phyloP scores from a whole-genome alignment of 2,329 filamentous ascomycete genomes.

The Fusarium humuli region DNA sequence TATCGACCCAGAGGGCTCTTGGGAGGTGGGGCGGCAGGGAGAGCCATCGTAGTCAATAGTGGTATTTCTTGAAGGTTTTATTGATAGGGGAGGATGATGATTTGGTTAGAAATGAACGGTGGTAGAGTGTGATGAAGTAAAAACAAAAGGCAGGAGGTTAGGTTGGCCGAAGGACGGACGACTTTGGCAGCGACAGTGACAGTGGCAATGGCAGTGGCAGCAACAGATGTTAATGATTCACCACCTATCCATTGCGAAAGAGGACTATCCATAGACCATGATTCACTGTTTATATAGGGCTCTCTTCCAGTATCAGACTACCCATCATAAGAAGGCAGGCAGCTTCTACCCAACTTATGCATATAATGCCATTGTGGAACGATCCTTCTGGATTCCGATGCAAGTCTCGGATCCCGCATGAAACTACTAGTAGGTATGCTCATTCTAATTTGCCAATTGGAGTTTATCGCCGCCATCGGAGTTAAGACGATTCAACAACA shows the following conservation, averaged over 20 bases:
- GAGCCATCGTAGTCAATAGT: slow-evolving; percentile 33
- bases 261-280: not conserved
- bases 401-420: not conserved
- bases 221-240: not conserved
- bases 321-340: not conserved
- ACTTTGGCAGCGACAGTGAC: not conserved
- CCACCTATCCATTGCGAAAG: not conserved
- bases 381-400: slow-evolving; percentile 7
- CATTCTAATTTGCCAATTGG: not conserved
- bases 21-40: slow-evolving; percentile 59
- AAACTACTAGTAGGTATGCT: not conserved
- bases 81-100: not conserved
- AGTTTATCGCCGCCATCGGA: not conserved
- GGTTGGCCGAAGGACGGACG: not conserved
- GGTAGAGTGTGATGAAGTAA: not conserved
- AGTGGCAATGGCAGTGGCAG: not conserved
- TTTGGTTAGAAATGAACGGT: not conserved
- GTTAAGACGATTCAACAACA: not conserved
- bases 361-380: not conserved
- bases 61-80: not conserved
- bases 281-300: not conserved
- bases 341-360: not conserved
- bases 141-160: not conserved
- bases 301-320: not conserved
- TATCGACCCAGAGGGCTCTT: slow-evolving; percentile 73